Conservation (phyloP, 2,329 filamentous ascomycete species). For the Alternaria dauci region DNA sequence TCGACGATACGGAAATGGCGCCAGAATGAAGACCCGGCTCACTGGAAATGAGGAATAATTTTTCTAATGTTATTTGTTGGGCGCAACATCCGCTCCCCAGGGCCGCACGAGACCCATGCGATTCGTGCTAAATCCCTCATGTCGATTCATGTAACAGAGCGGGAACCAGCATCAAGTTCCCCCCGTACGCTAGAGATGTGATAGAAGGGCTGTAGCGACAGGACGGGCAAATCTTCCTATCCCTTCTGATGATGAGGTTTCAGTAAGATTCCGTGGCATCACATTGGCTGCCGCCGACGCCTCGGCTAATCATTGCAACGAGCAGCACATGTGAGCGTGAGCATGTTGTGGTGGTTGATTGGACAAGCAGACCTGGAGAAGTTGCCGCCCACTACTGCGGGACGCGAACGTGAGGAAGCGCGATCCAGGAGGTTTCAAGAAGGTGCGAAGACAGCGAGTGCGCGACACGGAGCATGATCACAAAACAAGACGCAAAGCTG, state of each 20-base stretch:
- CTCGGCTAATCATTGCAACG: slow-evolving; percentile 12
- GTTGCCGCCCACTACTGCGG: not conserved
- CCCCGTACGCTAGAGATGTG: slow-evolving; percentile 41
- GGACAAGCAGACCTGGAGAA: slow-evolving; percentile 3
- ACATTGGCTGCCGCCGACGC: slow-evolving; percentile 2
- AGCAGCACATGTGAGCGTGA: slow-evolving; percentile 26
- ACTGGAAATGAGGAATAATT: slow-evolving; percentile 20
- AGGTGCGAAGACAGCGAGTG: not conserved
- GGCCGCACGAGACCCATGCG: slow-evolving; percentile 22
- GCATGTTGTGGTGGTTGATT: slow-evolving; percentile 31
- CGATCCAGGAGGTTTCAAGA: not conserved
- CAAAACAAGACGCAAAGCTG: slow-evolving; percentile 8
- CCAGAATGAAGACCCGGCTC: slow-evolving; percentile 24
- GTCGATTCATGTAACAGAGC: slow-evolving; percentile 29
- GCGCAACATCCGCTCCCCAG: slow-evolving; percentile 15
- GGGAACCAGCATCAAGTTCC: slow-evolving; percentile 36
- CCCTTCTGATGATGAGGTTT: slow-evolving; percentile 7
- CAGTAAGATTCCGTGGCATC: slow-evolving; percentile 8
- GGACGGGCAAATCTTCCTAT: slow-evolving; percentile 22
- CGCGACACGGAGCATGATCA: slow-evolving; percentile 7
- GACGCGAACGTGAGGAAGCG: not conserved
- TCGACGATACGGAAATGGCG: slow-evolving; percentile 19
- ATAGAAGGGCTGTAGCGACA: slow-evolving; percentile 21
- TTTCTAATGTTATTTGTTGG: slow-evolving; percentile 16
- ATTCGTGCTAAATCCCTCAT: slow-evolving; percentile 22